These are phyloP conservation scores for Xenoacremonium recifei DNA, from an alignment of 2,329 filamentous ascomycete species.

Conservation along the genomic window DNA sequence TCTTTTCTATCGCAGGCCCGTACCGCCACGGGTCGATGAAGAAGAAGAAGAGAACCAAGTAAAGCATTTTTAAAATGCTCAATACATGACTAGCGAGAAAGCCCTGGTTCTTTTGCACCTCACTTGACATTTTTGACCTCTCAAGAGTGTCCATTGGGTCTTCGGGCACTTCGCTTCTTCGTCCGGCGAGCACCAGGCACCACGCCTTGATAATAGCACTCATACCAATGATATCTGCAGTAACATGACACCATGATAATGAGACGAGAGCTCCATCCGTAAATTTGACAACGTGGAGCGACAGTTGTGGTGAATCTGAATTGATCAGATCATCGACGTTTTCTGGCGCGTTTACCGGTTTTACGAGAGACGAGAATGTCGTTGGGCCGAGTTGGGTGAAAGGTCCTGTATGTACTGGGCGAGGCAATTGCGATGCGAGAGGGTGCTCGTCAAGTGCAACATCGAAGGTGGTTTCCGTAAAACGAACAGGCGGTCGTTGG, in stretches of 20 bases:
- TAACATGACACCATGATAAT: constrained; percentile 9
- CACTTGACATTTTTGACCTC: no score
- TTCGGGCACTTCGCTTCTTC: not conserved
- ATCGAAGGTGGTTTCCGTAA: constrained; percentile 34
- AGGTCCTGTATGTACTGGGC: constrained; percentile 9
- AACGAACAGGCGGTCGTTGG: constrained; percentile 38
- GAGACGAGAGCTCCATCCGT: constrained; percentile 11
- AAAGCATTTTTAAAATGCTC: no score
- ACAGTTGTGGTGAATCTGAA: constrained; percentile 8
- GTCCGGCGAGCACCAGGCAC: constrained; percentile 6
- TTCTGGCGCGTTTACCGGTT: constrained; percentile 1
- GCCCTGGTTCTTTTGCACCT: no score
- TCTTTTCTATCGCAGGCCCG: no score
- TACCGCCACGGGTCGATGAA: no score
- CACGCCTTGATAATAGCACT: constrained; percentile 6
- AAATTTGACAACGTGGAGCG: constrained; percentile 8
- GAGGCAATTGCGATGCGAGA: constrained; percentile 36
- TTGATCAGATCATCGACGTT: constrained; percentile 6
- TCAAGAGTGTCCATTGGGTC: constrained; percentile 9
- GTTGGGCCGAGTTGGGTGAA: not conserved
- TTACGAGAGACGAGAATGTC: not conserved
- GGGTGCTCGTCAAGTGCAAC: constrained; percentile 41
- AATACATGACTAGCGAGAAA: not conserved
- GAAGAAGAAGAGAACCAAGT: no score
- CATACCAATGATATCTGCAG: constrained; percentile 6